Evolutionary conservation across 2,329 filamentous ascomycete species (phyloP).

Genomic region (Claviceps pazoutovae): DNA sequence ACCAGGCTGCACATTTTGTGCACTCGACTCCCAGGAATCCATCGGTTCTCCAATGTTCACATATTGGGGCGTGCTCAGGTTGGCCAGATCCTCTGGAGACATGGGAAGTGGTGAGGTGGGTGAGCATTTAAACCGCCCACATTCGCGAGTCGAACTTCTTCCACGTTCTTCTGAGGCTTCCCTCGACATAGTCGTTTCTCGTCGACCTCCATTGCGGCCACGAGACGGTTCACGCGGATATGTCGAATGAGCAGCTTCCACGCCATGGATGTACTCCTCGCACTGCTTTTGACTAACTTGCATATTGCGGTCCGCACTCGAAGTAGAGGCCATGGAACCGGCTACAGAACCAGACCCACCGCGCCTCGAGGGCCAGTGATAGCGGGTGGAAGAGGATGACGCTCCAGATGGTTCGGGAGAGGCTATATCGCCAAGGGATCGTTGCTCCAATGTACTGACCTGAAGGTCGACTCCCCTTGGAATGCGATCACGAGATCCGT

Average conservation of each 20-base stretch:
- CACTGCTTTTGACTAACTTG: slow-evolving; percentile 46
- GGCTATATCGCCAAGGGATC: slow-evolving; percentile 36
- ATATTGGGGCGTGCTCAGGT: slow-evolving; percentile 36
- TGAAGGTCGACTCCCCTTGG: slow-evolving; percentile 55
- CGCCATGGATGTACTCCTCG: slow-evolving; percentile 74
- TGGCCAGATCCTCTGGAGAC: slow-evolving; percentile 75
- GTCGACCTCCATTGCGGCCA: slow-evolving; percentile 33
- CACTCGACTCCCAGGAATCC: slow-evolving; percentile 30
- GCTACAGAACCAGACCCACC: slow-evolving; percentile 41
- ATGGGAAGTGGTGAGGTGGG: slow-evolving; percentile 88
- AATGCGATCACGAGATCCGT: slow-evolving; percentile 65
- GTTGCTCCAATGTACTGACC: slow-evolving; percentile 42
- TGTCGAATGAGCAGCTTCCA: slow-evolving; percentile 57
- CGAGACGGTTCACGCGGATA: slow-evolving; percentile 34
- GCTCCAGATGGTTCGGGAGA: slow-evolving; percentile 42
- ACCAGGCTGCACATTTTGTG: slow-evolving; percentile 16
- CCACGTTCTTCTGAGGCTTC: slow-evolving; percentile 59
- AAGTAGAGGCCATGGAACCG: slow-evolving; percentile 43
- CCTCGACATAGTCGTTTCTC: slow-evolving; percentile 37
- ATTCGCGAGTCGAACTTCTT: slow-evolving; percentile 50
- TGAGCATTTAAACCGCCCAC: slow-evolving; percentile 64
- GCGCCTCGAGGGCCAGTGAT: slow-evolving; percentile 40
- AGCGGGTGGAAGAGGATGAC: slow-evolving; percentile 41
- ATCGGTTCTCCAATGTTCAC: slow-evolving; percentile 24
- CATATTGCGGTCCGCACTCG: slow-evolving; percentile 35